Base-by-base conservation (phyloP, 306 rosid species). In the Citrullus colocynthis region DNA sequence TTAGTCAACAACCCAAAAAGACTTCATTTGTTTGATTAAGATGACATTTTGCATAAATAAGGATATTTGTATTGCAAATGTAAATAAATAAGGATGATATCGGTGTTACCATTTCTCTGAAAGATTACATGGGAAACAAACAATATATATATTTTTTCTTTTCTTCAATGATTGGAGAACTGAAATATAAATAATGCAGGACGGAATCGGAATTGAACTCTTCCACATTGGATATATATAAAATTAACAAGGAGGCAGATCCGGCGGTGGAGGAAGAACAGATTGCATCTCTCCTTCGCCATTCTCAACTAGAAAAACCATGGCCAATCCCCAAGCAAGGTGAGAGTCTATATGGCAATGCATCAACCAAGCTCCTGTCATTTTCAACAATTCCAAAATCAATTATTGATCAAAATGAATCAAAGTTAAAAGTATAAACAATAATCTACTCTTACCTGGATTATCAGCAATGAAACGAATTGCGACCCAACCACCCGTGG, bases 401-500 rank as follows among this genome's bases (percentile, higher is more conserved):
- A 24, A 24, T 24, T 24, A 24, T 24, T 1, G 28, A 24, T 24
- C 28, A 24, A 24, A 24, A 24, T 24, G 1, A 24, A 24, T 1
- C 28, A 24, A 24, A 24, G 0, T 24, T 24, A 32, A 32, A 32
- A 32, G 36, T 32, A 32, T 32, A 32, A 32, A 32, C 36, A 32
- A 32, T 3, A 32, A 32, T 32, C 4, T 32, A 39, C 8, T 48
- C 54, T 48, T 5, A 48, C 76, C 64, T 9, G 98, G 97, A 82
- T 95, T 95, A 74, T 95, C 98, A 48, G 98, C 98, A 24, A 82
- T 74, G 77, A 95, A 95, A 3, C 97, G 90, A 58, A 95, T 90
- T 72, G 97, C 98, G 6, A 95, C 99, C 97, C 99, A 95, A 77
- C 99, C 99, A 28, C 99, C 99, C 0, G 97, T 97, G 62, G 88